phyloP scores from a whole-genome alignment of 2,329 filamentous ascomycete genomes.

The Exophiala oligosperma region DNA sequence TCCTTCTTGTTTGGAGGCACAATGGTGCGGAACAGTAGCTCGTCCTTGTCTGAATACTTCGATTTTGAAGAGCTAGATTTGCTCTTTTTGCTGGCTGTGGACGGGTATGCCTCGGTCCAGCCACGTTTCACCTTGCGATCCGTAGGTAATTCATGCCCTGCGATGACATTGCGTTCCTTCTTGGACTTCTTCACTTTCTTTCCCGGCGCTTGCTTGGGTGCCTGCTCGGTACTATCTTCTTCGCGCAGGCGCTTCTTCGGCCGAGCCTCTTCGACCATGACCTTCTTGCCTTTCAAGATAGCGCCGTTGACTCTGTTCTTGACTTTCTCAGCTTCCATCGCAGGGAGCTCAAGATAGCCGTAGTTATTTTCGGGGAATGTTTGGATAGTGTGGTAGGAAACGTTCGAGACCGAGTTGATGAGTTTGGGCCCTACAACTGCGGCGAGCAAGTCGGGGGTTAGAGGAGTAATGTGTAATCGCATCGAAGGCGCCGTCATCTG shows the following conservation, averaged over 20 bases:
- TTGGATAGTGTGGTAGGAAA: slow-evolving; percentile 84
- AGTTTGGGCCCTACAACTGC: slow-evolving; percentile 70
- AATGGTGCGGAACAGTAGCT: slow-evolving; percentile 82
- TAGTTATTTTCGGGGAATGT: slow-evolving; percentile 89
- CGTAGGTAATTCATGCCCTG: slow-evolving; percentile 69
- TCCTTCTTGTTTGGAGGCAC: slow-evolving; percentile 59
- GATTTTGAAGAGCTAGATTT: slow-evolving; percentile 60
- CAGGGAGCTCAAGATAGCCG: slow-evolving; percentile 84
- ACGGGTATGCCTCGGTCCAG: slow-evolving; percentile 70
- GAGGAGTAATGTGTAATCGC: slow-evolving; percentile 84
- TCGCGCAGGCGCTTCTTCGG: slow-evolving; percentile 57
- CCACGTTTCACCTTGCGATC: slow-evolving; percentile 82
- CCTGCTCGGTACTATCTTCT: slow-evolving; percentile 38
- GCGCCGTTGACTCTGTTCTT: slow-evolving; percentile 88
- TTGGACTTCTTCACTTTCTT: slow-evolving; percentile 39
- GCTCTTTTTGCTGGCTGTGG: slow-evolving; percentile 47
- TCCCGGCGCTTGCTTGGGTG: slow-evolving; percentile 29
- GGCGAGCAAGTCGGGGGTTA: slow-evolving; percentile 70
- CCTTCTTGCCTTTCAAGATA: slow-evolving; percentile 79
- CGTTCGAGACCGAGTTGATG: slow-evolving; percentile 67
- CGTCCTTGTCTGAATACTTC: slow-evolving; percentile 76
- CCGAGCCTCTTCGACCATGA: slow-evolving; percentile 79
- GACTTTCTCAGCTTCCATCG: slow-evolving; percentile 81
- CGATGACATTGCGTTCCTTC: slow-evolving; percentile 50
- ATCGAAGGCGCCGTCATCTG: slow-evolving; percentile 38